Percentiles rank a stretch among this genome's conserved stretches.
Conservation (phyloP, 2,329 filamentous ascomycete genomes). For the Corniculantispora saksenae region DNA sequence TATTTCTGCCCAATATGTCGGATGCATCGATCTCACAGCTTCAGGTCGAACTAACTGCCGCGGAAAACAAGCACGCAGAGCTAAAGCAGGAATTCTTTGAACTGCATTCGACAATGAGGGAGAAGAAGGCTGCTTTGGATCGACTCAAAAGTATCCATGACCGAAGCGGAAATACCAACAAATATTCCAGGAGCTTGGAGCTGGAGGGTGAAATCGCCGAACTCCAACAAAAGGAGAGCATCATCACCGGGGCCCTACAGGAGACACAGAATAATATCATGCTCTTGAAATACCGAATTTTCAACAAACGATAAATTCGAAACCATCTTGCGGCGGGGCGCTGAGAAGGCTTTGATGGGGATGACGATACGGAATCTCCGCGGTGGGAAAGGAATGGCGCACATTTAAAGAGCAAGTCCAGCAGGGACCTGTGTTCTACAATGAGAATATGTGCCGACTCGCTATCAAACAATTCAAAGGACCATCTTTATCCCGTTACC, state of each 20-base stretch:
- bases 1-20: neutral
- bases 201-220: constrained; percentile 7
- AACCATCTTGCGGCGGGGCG: too few relatives aligned
- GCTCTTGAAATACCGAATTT: constrained; percentile 5
- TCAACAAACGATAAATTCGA: neutral
- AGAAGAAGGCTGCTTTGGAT: constrained; percentile 4
- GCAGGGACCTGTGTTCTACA: too few relatives aligned
- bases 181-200: constrained; percentile 3
- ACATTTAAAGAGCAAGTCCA: too few relatives aligned
- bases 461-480: too few relatives aligned
- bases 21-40: neutral
- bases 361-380: too few relatives aligned
- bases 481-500: too few relatives aligned
- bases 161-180: neutral
- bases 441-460: too few relatives aligned
- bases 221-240: neutral
- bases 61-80: neutral
- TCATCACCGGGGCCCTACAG: neutral
- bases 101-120: neutral
- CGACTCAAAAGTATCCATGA: constrained; percentile 8
- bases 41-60: neutral
- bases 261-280: constrained; percentile 3
- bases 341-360: too few relatives aligned
- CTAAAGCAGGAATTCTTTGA: constrained; percentile 4
- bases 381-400: too few relatives aligned